phyloP scores from a whole-genome alignment of 768 basidiomycete genomes.

The Pleurotus pulmonarius region DNA sequence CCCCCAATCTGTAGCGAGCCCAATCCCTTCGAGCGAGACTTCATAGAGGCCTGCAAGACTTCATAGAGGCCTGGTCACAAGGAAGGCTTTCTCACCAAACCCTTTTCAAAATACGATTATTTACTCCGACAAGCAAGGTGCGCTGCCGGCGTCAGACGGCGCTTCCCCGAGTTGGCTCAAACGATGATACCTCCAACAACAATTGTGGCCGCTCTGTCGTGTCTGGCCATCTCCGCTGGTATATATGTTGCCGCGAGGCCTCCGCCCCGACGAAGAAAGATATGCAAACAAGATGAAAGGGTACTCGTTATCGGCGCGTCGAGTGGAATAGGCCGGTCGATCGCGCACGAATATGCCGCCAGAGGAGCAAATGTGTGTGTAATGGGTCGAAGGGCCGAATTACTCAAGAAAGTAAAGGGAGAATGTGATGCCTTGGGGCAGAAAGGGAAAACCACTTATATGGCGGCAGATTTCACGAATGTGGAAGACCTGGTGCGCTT shows the following conservation, averaged over 20 bases:
- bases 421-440: slow-evolving; percentile 45
- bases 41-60: too few relatives aligned
- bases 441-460: slow-evolving; percentile 35
- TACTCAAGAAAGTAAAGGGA: slow-evolving; percentile 52
- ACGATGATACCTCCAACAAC: too few relatives aligned
- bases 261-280: slow-evolving; percentile 25
- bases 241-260: not conserved
- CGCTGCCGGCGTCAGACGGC: too few relatives aligned
- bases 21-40: too few relatives aligned
- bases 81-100: too few relatives aligned
- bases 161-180: too few relatives aligned
- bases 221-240: not conserved
- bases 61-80: too few relatives aligned
- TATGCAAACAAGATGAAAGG: slow-evolving; percentile 53
- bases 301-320: slow-evolving; percentile 83
- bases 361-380: slow-evolving; percentile 77
- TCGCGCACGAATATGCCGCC: slow-evolving; percentile 67
- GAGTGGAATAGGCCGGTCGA: slow-evolving; percentile 72
- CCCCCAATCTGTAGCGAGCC: too few relatives aligned
- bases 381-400: slow-evolving; percentile 58
- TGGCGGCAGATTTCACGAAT: slow-evolving; percentile 61
- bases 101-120: too few relatives aligned
- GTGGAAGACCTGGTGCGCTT: slow-evolving; percentile 66
- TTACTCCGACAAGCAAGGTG: too few relatives aligned
- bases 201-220: too few relatives aligned